Evolutionary conservation across 2,329 filamentous ascomycete genomes (phyloP).

Genomic region (Exophiala mesophila): DNA sequence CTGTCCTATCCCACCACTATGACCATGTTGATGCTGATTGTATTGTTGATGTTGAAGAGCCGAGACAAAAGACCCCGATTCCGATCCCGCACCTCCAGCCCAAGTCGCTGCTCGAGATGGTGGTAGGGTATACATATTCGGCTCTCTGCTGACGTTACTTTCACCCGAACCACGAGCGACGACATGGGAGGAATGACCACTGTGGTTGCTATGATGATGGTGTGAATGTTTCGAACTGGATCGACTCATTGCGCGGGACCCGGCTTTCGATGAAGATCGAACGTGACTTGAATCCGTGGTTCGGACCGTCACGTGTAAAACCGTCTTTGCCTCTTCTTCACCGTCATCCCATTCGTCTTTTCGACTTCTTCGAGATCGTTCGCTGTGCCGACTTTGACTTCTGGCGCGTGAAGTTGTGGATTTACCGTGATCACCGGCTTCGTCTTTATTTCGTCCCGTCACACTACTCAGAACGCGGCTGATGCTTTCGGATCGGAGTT

Average conservation of each 20-base stretch:
- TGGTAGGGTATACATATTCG: conserved; percentile 20
- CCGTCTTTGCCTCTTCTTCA: conserved; percentile 12
- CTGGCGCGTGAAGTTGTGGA: background rate
- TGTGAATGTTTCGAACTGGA: conserved; percentile 1
- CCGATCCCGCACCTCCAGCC: conserved; percentile 15
- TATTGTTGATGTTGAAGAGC: conserved; percentile 10
- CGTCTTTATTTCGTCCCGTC: background rate
- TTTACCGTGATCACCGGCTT: background rate
- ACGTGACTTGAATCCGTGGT: too few relatives aligned
- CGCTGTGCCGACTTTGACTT: conserved; percentile 1
- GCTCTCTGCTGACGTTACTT: conserved; percentile 2
- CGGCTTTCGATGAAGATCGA: too few relatives aligned
- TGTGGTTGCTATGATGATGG: conserved; percentile 3
- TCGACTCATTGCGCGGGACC: too few relatives aligned
- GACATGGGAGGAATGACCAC: background rate
- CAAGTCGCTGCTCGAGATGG: conserved; percentile 25
- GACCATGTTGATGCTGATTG: background rate
- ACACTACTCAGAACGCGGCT: conserved; percentile 1
- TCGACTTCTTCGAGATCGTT: conserved; percentile 10
- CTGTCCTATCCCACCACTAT: too few relatives aligned
- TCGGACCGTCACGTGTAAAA: too few relatives aligned
- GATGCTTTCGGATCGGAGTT: conserved; percentile 4
- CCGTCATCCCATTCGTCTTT: conserved; percentile 15
- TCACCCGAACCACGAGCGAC: background rate
- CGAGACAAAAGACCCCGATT: conserved; percentile 15